These are phyloP conservation scores for Kuraishia molischiana DNA, from an alignment of 805 yeast genomes.

Conservation along the genomic window DNA sequence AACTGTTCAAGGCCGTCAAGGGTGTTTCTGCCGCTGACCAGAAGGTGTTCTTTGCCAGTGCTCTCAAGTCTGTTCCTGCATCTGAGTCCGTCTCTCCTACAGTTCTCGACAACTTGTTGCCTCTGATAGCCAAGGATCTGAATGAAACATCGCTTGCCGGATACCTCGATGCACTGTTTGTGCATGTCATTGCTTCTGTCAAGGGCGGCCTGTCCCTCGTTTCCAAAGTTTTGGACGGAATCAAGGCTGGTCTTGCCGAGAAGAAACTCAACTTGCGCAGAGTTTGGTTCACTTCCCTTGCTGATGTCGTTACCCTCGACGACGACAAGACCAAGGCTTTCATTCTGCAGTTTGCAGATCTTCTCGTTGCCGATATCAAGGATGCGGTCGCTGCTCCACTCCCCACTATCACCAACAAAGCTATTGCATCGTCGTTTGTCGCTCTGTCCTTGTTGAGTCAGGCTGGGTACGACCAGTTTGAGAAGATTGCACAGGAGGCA, in stretches of 20 bases:
- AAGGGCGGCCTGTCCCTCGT: constrained; percentile 13
- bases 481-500: constrained; percentile 20
- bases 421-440: constrained; percentile 47
- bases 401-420: constrained; percentile 39
- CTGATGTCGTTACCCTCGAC: constrained; percentile 15
- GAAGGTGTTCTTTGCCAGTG: constrained; percentile 40
- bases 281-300: constrained; percentile 56
- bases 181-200: constrained; percentile 24
- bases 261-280: constrained; percentile 53
- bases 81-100: constrained; percentile 20
- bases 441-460: constrained; percentile 17
- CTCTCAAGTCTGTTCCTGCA: constrained; percentile 26
- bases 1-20: constrained; percentile 48
- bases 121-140: constrained; percentile 61
- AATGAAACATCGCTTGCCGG: constrained; percentile 55
- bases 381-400: constrained; percentile 45
- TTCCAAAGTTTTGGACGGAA: constrained; percentile 14
- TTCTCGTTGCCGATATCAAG: constrained; percentile 20
- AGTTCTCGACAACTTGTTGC: constrained; percentile 32
- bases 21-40: constrained; percentile 46
- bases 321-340: constrained; percentile 4
- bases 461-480: constrained; percentile 4
- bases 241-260: constrained; percentile 56
- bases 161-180: constrained; percentile 38
- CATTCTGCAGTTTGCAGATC: constrained; percentile 11